A percentile compares a stretch with the other conserved stretches of the same genome.
These are phyloP conservation scores for Aspergillus nomiae DNA, from an alignment of 2,329 filamentous ascomycete genomes.

Conservation along the genomic window DNA sequence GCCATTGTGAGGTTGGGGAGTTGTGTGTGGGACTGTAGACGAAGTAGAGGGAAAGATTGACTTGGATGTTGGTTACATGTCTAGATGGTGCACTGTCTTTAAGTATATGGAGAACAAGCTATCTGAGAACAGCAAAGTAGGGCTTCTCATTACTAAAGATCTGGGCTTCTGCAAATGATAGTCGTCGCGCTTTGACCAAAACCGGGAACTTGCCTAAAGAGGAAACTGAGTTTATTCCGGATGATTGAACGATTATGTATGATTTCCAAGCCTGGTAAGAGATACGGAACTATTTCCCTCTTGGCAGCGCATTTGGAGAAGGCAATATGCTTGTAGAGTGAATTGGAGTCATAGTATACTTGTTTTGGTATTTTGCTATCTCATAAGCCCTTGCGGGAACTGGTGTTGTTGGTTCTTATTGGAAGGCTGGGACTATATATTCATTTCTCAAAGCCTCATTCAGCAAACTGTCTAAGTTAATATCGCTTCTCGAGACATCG, in stretches of 20 bases:
- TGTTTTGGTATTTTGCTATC: neutral
- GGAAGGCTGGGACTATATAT: neutral
- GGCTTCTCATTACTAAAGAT: neutral
- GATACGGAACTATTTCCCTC: neutral
- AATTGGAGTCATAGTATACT: too few species aligned
- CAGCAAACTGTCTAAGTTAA: neutral
- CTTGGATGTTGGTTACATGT: neutral
- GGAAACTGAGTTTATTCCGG: neutral
- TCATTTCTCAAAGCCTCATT: neutral
- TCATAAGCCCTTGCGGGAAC: too few species aligned
- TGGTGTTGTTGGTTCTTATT: neutral
- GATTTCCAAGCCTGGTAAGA: neutral
- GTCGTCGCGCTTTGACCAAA: neutral
- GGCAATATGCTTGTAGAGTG: neutral
- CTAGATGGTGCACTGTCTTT: neutral
- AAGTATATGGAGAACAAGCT: neutral
- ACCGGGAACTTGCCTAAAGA: neutral
- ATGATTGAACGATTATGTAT: neutral
- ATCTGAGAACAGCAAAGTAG: neutral
- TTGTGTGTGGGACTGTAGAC: neutral
- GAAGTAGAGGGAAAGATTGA: neutral
- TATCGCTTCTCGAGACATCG: neutral
- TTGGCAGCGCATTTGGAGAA: neutral
- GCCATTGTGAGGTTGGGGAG: constrained; percentile 34
- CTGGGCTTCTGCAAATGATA: neutral